Conservation (phyloP, 164 flowering plant species). For the Echeveria elegans region DNA sequence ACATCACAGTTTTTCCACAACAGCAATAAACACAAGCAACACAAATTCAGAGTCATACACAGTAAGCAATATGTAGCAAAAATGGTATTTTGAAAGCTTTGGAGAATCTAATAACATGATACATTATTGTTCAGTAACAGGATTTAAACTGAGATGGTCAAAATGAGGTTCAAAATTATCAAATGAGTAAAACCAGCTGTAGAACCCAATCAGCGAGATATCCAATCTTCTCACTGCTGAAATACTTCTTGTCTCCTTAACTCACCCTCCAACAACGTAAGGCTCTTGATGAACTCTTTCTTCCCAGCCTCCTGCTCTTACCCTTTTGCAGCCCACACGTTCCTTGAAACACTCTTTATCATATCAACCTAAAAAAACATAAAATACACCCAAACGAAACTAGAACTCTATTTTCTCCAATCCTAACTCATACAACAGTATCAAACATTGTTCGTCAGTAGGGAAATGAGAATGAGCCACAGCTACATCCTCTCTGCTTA, state of each 20-base stretch:
- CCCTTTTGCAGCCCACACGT: slow-evolving; percentile 10
- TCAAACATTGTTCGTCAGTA: too few species aligned
- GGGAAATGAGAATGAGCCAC: too few species aligned
- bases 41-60: background rate
- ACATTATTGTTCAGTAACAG: background rate
- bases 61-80: background rate
- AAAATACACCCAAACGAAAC: too few species aligned
- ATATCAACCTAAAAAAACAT: background rate
- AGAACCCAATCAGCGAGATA: slow-evolving; percentile 10
- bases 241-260: slow-evolving; percentile 17
- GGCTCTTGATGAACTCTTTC: slow-evolving; percentile 14
- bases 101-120: too few species aligned
- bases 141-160: too few species aligned
- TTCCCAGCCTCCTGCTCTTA: slow-evolving; percentile 15
- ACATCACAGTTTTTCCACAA: background rate
- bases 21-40: background rate
- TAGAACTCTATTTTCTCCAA: too few species aligned
- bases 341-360: background rate
- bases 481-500: too few species aligned
- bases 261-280: slow-evolving; percentile 15
- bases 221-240: slow-evolving; percentile 15
- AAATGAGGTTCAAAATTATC: slow-evolving; percentile 14
- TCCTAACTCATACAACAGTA: too few species aligned
- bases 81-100: background rate
- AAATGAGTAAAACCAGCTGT: slow-evolving; percentile 13